These are phyloP conservation scores for Annulohypoxylon maeteangense DNA, from an alignment of 495 filamentous ascomycete genomes.

Conservation along the genomic window DNA sequence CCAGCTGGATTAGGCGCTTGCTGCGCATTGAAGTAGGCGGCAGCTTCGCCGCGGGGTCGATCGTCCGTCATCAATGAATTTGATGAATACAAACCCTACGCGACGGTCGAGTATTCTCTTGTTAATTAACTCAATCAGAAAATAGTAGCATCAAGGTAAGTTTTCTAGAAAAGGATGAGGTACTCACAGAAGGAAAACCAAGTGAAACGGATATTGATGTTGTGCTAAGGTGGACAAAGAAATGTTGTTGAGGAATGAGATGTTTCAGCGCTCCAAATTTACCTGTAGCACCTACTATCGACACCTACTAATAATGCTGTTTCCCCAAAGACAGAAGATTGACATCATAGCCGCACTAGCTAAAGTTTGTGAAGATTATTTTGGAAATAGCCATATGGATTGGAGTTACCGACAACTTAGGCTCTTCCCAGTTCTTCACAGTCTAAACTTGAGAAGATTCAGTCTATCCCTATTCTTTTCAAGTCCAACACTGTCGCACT, in stretches of 20 bases:
- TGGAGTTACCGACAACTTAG: slow-evolving; percentile 5
- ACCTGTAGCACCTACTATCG: no score
- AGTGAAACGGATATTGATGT: background rate
- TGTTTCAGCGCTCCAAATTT: background rate
- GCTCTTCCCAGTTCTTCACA: background rate
- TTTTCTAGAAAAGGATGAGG: background rate
- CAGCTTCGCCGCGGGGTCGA: slow-evolving; percentile 40
- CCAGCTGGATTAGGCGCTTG: slow-evolving; percentile 16
- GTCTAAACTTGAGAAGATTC: slow-evolving; percentile 11
- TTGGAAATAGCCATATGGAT: slow-evolving; percentile 10
- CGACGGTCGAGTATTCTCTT: background rate
- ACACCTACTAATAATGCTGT: background rate
- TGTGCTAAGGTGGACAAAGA: background rate
- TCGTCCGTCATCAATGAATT: slow-evolving; percentile 39
- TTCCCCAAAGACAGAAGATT: slow-evolving; percentile 23
- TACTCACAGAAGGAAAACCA: background rate
- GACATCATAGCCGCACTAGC: slow-evolving; percentile 38
- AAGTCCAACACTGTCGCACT: slow-evolving; percentile 1
- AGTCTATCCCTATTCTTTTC: slow-evolving; percentile 18
- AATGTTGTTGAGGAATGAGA: background rate
- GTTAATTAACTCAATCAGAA: background rate
- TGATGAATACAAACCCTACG: background rate
- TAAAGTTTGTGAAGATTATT: slow-evolving; percentile 37
- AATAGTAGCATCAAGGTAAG: background rate
- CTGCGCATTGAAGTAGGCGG: slow-evolving; percentile 38